phyloP scores from a whole-genome alignment of 1,284 basidiomycete genomes.

The Cystobasidium sp. region DNA sequence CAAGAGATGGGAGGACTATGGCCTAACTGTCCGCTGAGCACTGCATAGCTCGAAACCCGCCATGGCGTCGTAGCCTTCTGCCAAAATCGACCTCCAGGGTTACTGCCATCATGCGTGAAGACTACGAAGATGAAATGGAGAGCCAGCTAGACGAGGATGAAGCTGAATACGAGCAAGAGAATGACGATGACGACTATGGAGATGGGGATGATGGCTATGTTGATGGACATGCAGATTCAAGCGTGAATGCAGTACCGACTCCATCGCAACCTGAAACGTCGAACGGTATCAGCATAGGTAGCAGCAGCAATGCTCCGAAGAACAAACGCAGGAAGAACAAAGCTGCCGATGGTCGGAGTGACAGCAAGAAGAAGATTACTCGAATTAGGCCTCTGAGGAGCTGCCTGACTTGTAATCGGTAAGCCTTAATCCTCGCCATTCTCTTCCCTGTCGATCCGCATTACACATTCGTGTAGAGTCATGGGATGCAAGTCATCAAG shows the following conservation, averaged over 20 bases:
- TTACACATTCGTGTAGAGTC: background rate
- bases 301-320: background rate
- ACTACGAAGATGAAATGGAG: background rate
- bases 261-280: background rate
- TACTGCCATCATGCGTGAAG: no score
- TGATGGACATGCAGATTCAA: background rate
- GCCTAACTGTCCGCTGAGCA: no score
- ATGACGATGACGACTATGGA: background rate
- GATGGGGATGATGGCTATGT: background rate
- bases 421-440: background rate
- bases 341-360: background rate
- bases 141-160: background rate
- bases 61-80: no score
- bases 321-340: background rate
- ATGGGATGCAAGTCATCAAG: no score
- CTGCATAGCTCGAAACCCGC: no score
- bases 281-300: background rate
- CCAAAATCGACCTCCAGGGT: no score
- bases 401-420: conserved; percentile 35
- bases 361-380: conserved; percentile 37
- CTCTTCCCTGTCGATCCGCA: background rate
- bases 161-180: background rate
- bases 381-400: conserved; percentile 36
- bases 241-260: background rate
- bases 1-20: no score